Percentiles rank a stretch among this genome's conserved stretches.
Evolutionary conservation across 2,329 filamentous ascomycete species (phyloP).

Genomic region (Dactylellina cionopaga): DNA sequence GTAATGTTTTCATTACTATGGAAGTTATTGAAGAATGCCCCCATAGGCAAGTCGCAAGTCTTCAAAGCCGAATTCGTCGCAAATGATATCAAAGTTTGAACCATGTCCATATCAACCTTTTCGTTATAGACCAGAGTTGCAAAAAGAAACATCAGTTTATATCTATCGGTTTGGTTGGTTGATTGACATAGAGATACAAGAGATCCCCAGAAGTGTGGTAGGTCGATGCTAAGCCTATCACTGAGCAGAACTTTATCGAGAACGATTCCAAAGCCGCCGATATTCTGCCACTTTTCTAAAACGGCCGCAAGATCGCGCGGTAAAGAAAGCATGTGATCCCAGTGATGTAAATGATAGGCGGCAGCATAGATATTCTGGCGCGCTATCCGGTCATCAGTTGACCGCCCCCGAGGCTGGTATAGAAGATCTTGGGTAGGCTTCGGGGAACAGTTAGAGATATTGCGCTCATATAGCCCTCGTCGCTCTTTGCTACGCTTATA

Average conservation of each 20-base stretch:
- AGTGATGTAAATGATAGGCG: constrained; percentile 14
- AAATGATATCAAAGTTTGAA: constrained; percentile 64
- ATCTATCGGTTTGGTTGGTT: constrained; percentile 55
- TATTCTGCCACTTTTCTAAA: constrained; percentile 34
- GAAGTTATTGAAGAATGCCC: constrained; percentile 60
- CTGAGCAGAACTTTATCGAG: constrained; percentile 35
- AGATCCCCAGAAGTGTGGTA: constrained; percentile 40
- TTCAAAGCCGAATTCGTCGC: constrained; percentile 62
- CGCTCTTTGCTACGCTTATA: constrained; percentile 16
- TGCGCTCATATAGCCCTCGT: constrained; percentile 26
- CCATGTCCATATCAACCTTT: constrained; percentile 60
- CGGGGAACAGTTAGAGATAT: constrained; percentile 8
- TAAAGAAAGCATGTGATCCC: constrained; percentile 15
- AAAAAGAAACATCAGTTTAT: constrained; percentile 64
- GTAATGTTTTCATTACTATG: constrained; percentile 59
- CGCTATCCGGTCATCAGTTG: background rate
- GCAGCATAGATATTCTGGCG: constrained; percentile 20
- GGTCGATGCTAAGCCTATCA: constrained; percentile 32
- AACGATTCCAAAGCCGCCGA: constrained; percentile 28
- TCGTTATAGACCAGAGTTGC: constrained; percentile 62
- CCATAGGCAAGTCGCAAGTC: constrained; percentile 59
- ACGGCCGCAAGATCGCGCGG: constrained; percentile 16
- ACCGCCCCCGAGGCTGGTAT: constrained; percentile 16
- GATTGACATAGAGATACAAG: constrained; percentile 51
- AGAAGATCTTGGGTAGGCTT: background rate